Evolutionary conservation across 305 asterid species (phyloP), one percentile per base, ranked within the genome.

Genomic region (Withania somnifera): DNA sequence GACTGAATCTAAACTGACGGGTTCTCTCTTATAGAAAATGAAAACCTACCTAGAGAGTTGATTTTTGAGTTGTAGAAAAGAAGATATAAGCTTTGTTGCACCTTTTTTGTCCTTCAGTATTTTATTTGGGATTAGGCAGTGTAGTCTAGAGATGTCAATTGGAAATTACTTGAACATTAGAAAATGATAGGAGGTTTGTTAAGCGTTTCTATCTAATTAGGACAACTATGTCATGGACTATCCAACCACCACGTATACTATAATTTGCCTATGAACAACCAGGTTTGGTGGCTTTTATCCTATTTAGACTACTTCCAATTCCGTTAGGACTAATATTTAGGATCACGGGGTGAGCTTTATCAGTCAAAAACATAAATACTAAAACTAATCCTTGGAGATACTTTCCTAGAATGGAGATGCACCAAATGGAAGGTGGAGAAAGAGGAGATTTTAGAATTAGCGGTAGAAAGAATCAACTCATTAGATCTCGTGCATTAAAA

Each of bases 171-270:
- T 26, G 61, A 22, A 75, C 60, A 50, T 26, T 26, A 15, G 61
- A 75, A 73, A 28, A 50, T n/a, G 80, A 75, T 75, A 2, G 57
- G 45, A 75, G 80, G 80, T 75, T 75, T 75, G 80, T 75, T 75
- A 75, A 50, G 61, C 61, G 61, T 75, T 75, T 50, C 80, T 75
- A 75, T 75, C 79, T 75, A 75, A 28, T 50, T 50, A 26, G 79
- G 79, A 73, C 61, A 50, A 75, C n/a, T 50, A 47, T 50, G 61
- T 75, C 6, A 75, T 15, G 45, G 45, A 75, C 61, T 50, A 50
- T 15, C 61, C 61, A 75, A 75, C 80, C 50, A 75, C 80, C 61
- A 75, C 6, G 17, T 75, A 50, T 17, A 50, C 61, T 75, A 75
- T 75, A 75, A 50, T 75, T 50, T 75, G 42, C 80, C 28, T 75